Evolutionary conservation across 495 filamentous ascomycete species (phyloP).

Genomic region (Sporormia fimetaria): DNA sequence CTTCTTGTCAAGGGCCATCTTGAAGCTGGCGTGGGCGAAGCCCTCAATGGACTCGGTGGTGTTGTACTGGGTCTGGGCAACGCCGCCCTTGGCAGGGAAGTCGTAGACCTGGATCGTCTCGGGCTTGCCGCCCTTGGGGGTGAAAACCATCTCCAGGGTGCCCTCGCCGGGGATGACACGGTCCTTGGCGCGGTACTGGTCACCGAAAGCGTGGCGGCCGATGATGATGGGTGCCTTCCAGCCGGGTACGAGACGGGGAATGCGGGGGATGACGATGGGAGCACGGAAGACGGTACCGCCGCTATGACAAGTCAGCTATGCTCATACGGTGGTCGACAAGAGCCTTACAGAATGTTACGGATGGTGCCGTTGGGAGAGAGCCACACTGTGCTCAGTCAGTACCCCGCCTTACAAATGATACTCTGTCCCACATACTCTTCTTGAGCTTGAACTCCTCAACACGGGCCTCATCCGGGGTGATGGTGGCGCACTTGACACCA

Average conservation of each 20-base stretch:
- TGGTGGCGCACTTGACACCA: slow-evolving; percentile 98
- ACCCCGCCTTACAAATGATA: too few species aligned
- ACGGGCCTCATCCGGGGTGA: slow-evolving; percentile 92
- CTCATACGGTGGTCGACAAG: background rate
- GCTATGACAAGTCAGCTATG: slow-evolving; percentile 27
- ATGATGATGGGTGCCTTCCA: slow-evolving; percentile 99
- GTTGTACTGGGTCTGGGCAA: slow-evolving; percentile 94
- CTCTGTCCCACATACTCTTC: slow-evolving; percentile 87
- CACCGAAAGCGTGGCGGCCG: slow-evolving; percentile 94
- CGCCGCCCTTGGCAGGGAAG: slow-evolving; percentile 71
- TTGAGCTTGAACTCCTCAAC: slow-evolving; percentile 97
- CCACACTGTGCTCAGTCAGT: slow-evolving; percentile 73
- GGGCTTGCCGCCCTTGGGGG: slow-evolving; percentile 68
- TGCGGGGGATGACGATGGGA: slow-evolving; percentile 86
- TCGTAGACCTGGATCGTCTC: slow-evolving; percentile 82
- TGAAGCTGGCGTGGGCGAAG: slow-evolving; percentile 93
- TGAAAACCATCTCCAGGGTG: slow-evolving; percentile 88
- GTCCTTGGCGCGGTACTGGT: slow-evolving; percentile 97
- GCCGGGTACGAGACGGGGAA: slow-evolving; percentile 84
- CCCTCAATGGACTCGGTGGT: slow-evolving; percentile 87
- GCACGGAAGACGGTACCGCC: slow-evolving; percentile 97
- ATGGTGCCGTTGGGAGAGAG: slow-evolving; percentile 96
- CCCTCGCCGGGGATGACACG: slow-evolving; percentile 67
- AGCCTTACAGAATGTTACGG: slow-evolving; percentile 64
- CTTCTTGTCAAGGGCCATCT: slow-evolving; percentile 75